A percentile compares a stretch with the other conserved stretches of the same genome.
Evolutionary conservation across 2,329 filamentous ascomycete genomes (phyloP).

Genomic region (Nigrograna mackinnonii): DNA sequence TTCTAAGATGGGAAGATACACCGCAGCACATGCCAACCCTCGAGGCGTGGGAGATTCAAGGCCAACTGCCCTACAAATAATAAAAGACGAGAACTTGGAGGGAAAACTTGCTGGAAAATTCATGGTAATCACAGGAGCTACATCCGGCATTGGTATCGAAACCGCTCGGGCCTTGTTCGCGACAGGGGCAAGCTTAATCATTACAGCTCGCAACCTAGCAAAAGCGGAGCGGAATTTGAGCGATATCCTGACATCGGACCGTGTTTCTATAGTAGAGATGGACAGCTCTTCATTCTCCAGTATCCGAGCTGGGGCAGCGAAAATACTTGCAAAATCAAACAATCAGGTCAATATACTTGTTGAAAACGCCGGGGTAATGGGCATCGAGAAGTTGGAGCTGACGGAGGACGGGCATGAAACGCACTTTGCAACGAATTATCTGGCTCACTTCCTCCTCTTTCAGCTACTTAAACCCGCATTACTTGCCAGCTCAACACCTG

Average conservation of each 20-base stretch:
- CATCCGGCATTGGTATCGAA: conserved; percentile 22
- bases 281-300: conserved; percentile 16
- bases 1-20: conserved; percentile 28
- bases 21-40: conserved; percentile 11
- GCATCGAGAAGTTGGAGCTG: conserved; percentile 23
- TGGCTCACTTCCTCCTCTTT: conserved; percentile 50
- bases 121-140: conserved; percentile 19
- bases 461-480: conserved; percentile 48
- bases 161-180: conserved; percentile 41
- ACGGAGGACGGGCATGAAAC: conserved; percentile 37
- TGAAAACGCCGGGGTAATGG: conserved; percentile 39
- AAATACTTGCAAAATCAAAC: conserved; percentile 15
- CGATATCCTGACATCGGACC: conserved; percentile 14
- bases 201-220: conserved; percentile 44
- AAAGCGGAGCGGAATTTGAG: conserved; percentile 7
- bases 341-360: conserved; percentile 23
- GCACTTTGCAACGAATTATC: conserved; percentile 50
- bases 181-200: conserved; percentile 50
- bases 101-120: conserved; percentile 29
- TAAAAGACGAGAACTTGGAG: conserved; percentile 37
- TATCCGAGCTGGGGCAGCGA: conserved; percentile 16
- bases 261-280: conserved; percentile 16
- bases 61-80: conserved; percentile 43
- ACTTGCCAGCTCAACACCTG: conserved; percentile 20
- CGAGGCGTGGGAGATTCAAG: conserved; percentile 41